Evolutionary conservation across 2,329 filamentous ascomycete genomes (phyloP).

Genomic region (Septoria petroselini): DNA sequence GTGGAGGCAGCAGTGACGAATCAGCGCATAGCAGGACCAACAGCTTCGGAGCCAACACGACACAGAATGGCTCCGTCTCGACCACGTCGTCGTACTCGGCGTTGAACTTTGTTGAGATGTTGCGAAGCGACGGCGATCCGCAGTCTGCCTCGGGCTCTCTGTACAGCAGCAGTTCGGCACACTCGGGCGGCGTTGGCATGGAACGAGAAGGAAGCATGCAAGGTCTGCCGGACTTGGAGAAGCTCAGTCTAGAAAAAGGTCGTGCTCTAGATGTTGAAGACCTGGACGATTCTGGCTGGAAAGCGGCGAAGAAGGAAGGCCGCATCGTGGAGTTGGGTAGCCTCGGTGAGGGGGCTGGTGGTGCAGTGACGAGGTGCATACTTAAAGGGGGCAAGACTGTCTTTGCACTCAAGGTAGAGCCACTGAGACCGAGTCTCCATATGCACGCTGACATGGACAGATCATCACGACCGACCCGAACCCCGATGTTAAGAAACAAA

Average conservation of each 20-base stretch:
- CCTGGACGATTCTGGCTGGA: constrained; percentile 91
- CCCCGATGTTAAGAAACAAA: constrained; percentile 97
- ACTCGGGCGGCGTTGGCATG: constrained; percentile 58
- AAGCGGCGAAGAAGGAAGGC: constrained; percentile 83
- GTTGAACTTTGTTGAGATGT: constrained; percentile 74
- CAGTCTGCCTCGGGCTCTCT: constrained; percentile 83
- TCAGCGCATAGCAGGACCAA: constrained; percentile 79
- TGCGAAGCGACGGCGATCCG: constrained; percentile 65
- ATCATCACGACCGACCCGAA: constrained; percentile 98
- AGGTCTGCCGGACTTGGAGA: constrained; percentile 72
- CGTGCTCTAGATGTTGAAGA: constrained; percentile 87
- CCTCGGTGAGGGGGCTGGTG: constrained; percentile 90
- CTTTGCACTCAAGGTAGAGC: constrained; percentile 83
- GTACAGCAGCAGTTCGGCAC: constrained; percentile 48
- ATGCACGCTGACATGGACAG: constrained; percentile 45
- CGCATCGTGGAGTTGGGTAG: constrained; percentile 85
- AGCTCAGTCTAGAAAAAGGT: constrained; percentile 76
- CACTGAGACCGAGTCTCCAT: neutral
- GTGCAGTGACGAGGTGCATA: constrained; percentile 87
- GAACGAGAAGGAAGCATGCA: constrained; percentile 79
- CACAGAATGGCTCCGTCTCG: constrained; percentile 75
- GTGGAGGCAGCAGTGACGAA: constrained; percentile 67
- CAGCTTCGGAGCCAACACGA: constrained; percentile 73
- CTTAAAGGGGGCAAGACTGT: constrained; percentile 89
- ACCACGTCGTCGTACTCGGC: constrained; percentile 85